Evolutionary conservation across 441 rosid species (phyloP).

Genomic region (Mallotus japonicus): DNA sequence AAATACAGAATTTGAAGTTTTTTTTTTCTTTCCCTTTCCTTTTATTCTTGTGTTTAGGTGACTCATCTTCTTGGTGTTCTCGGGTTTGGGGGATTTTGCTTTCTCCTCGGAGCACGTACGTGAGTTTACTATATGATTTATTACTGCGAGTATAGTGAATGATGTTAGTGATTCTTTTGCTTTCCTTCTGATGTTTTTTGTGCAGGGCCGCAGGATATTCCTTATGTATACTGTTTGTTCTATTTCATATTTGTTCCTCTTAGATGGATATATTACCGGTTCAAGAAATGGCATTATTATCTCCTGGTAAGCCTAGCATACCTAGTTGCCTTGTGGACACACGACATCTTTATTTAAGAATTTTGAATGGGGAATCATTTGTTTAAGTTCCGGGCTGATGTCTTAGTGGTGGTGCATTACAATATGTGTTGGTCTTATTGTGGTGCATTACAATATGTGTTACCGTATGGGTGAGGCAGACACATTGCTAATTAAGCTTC

Average conservation of each 20-base stretch:
- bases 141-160: slow-evolving; percentile 1
- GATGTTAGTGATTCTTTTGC: slow-evolving; percentile 18
- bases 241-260: slow-evolving; percentile 86
- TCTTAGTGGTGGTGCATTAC: not conserved
- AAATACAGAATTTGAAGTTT: not conserved
- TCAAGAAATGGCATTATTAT: slow-evolving; percentile 96
- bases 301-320: slow-evolving; percentile 62
- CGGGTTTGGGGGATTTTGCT: slow-evolving; percentile 91
- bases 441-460: not conserved
- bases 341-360: not conserved
- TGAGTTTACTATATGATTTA: slow-evolving; percentile 39
- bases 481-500: not conserved
- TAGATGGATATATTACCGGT: slow-evolving; percentile 93
- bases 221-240: slow-evolving; percentile 79
- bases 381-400: not conserved
- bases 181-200: slow-evolving; percentile 14
- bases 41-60: slow-evolving; percentile 45
- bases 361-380: not conserved
- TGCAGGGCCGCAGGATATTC: slow-evolving; percentile 89
- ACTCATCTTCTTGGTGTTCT: slow-evolving; percentile 91
- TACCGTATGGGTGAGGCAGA: too few relatives aligned
- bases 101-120: slow-evolving; percentile 90
- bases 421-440: not conserved
- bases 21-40: not conserved
- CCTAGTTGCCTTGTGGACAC: not conserved